These are phyloP conservation scores for Plasmodium knowlesi DNA, from an alignment of 169 alveolate genomes.

Conservation along the genomic window DNA sequence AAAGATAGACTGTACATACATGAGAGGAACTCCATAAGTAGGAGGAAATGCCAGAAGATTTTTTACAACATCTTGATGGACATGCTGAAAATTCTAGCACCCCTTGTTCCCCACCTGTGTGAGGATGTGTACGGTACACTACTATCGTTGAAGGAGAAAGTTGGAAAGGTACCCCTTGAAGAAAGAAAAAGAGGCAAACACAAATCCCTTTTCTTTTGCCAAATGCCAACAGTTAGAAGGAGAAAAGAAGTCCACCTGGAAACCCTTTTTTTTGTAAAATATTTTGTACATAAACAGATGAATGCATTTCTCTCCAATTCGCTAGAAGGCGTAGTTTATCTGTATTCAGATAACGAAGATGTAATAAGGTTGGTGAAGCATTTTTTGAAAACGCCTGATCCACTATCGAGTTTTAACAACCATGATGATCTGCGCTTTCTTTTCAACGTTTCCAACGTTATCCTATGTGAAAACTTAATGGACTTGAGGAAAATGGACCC, in stretches of 20 bases:
- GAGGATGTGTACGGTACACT: slow-evolving; percentile 46
- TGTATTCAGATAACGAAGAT: slow-evolving; percentile 3
- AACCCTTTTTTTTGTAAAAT: slow-evolving; percentile 42
- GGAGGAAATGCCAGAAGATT: slow-evolving; percentile 62
- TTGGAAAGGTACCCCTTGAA: not conserved
- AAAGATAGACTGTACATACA: slow-evolving; percentile 69
- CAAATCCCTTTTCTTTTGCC: slow-evolving; percentile 38
- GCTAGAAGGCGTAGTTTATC: slow-evolving; percentile 32
- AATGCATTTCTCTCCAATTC: slow-evolving; percentile 21
- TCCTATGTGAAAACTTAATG: slow-evolving; percentile 23
- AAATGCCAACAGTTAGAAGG: slow-evolving; percentile 42
- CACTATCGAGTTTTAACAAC: slow-evolving; percentile 20
- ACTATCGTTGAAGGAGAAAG: not conserved
- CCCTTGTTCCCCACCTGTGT: slow-evolving; percentile 63
- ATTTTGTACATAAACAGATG: slow-evolving; percentile 65
- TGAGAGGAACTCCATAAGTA: slow-evolving; percentile 35
- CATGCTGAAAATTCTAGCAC: slow-evolving; percentile 34
- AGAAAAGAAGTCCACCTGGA: slow-evolving; percentile 39
- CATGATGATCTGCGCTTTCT: slow-evolving; percentile 72
- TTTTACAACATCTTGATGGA: slow-evolving; percentile 15
- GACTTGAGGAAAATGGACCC: slow-evolving; percentile 11
- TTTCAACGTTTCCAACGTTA: slow-evolving; percentile 60
- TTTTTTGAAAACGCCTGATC: slow-evolving; percentile 18
- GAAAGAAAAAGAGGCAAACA: not conserved
- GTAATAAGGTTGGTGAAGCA: slow-evolving; percentile 19